Evolutionary conservation across 345 rosid genomes (phyloP).

Genomic region (Eucalyptus leucophloia): DNA sequence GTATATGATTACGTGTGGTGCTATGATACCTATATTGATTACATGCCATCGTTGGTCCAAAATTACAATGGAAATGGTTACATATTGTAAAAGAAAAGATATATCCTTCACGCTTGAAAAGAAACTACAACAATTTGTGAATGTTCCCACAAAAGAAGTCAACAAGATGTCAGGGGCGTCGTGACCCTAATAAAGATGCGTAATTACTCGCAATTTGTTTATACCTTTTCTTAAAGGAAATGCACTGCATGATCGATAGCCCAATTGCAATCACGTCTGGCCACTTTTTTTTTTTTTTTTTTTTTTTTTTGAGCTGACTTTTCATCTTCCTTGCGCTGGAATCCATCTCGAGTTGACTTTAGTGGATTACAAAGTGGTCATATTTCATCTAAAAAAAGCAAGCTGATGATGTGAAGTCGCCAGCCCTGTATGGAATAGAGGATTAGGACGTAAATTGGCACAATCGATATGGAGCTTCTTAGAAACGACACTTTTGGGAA

Average conservation of each 20-base stretch:
- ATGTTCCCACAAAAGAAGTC: neutral
- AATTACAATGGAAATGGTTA: neutral
- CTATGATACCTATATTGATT: neutral
- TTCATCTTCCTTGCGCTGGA: neutral
- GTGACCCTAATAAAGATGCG: neutral
- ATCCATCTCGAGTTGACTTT: neutral
- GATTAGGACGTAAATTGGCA: neutral
- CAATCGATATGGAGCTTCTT: neutral
- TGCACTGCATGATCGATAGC: neutral
- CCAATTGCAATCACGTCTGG: neutral
- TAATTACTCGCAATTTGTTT: neutral
- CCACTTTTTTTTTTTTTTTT: neutral
- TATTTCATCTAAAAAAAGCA: neutral
- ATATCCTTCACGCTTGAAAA: neutral
- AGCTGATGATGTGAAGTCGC: too few species aligned
- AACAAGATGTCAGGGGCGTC: neutral
- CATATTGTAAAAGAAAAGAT: neutral
- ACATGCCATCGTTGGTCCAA: neutral
- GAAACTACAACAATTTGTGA: neutral
- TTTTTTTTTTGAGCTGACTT: neutral
- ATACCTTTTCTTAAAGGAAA: neutral
- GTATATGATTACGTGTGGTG: too few species aligned
- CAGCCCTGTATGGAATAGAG: neutral
- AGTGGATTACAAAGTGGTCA: neutral
- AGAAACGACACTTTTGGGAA: neutral